Evolutionary conservation across 176 grass and related monocot species (phyloP).

Genomic region (Aegilops longissima): DNA sequence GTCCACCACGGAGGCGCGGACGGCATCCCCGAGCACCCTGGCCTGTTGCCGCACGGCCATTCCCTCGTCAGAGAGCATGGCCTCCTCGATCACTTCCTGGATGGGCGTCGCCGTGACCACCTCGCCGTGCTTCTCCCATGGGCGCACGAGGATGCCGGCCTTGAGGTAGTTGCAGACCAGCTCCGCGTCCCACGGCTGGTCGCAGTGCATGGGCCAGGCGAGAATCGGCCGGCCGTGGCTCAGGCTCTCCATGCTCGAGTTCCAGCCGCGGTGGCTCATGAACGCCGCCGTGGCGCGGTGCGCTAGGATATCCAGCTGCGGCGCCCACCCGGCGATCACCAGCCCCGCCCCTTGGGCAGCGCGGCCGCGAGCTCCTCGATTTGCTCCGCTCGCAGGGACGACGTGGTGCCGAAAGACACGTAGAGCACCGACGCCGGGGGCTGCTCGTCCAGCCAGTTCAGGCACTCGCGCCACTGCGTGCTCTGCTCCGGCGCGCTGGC

Average conservation of each 20-base stretch:
- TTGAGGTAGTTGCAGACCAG: too few relatives aligned
- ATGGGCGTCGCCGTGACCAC: too few relatives aligned
- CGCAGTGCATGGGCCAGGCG: conserved; percentile 72
- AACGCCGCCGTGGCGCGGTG: conserved; percentile 53
- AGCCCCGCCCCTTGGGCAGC: conserved; percentile 23
- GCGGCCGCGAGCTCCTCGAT: conserved; percentile 43
- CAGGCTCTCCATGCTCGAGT: conserved; percentile 70
- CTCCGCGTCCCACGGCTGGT: conserved; percentile 57
- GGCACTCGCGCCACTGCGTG: conserved; percentile 34
- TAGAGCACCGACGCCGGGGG: conserved; percentile 54
- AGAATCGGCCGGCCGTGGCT: conserved; percentile 64
- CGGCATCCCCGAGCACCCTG: too few relatives aligned
- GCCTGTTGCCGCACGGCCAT: too few relatives aligned
- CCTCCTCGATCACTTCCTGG: too few relatives aligned
- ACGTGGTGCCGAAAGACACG: conserved; percentile 51
- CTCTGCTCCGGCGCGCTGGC: neutral
- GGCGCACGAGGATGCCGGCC: too few relatives aligned
- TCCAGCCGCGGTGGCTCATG: conserved; percentile 92
- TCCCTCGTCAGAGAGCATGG: too few relatives aligned
- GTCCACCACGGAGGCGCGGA: too few relatives aligned
- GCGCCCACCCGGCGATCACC: conserved; percentile 68
- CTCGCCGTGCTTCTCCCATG: too few relatives aligned
- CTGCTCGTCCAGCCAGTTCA: conserved; percentile 68
- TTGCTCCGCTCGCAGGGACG: conserved; percentile 37
- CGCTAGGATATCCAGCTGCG: conserved; percentile 68